Base-by-base conservation (phyloP, 805 yeast species). In the Ogataea nitratoaversa region DNA sequence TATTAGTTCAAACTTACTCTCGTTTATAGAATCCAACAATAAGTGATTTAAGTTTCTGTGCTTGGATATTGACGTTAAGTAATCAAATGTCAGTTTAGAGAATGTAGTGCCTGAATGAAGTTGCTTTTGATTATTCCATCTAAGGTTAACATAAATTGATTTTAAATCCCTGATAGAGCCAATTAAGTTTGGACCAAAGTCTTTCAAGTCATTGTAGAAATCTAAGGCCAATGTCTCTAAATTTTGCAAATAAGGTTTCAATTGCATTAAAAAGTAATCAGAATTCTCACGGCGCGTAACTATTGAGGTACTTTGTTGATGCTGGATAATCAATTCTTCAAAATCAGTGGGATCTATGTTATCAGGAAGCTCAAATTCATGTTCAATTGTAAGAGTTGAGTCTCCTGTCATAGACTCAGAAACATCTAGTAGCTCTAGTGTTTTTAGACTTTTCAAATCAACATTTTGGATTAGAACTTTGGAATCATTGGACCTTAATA, bases 1-100 rank as follows among this genome's bases (percentile, higher is more conserved):
- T 5, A 47, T 33, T 9, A 39, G 28, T 24, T 43, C 47, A 19
- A 28, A 32, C 17, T 44, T 43, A 4, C 44, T 30, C 30, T 53
- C 57, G 29, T 53, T 44, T 8, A 41, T 39, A 3, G 54, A 44
- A 37, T 57, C 61, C 9, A 55, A 40, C 14, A 57, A 32, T n/a
- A 56, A 38, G 36, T 42, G 43, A 16, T 31, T 37, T 20, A 54
- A 34, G n/a, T 28, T 32, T 13, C 14, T 36, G 17, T 52, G 54
- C 28, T 40, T 44, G 17, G 40, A 32, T 9, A 49, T 29, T 2
- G 50, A 31, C 22, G 30, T 34, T 19, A 53, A 8, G 27, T 52
- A 47, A 14, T 37, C 30, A 3, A n/a, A 28, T 6, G 32, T 23
- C 13, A 46, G 19, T 14, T 34, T 33, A 6, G 37, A 38, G 30